A percentile compares a stretch with the other conserved stretches of the same genome.
phyloP scores from a whole-genome alignment of 345 rosid genomes.

The Leavenworthia alabamica region DNA sequence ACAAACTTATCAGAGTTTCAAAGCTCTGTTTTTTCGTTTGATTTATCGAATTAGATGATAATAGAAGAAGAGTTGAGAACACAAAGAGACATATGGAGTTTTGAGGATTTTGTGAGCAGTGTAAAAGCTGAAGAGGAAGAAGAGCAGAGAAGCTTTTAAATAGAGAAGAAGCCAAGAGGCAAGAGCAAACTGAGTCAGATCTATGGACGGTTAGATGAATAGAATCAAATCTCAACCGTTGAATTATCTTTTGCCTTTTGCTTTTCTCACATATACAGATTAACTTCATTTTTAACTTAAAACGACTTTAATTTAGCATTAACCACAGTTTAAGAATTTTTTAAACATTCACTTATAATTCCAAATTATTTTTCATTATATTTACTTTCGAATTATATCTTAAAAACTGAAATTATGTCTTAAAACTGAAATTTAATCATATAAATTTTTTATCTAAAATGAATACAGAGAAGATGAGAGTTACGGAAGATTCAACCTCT shows the following conservation, averaged over 20 bases:
- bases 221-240: constrained; percentile 16
- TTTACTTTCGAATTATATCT: neutral
- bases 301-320: constrained; percentile 3
- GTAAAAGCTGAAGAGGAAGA: constrained; percentile 13
- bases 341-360: neutral
- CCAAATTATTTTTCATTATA: neutral
- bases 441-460: neutral
- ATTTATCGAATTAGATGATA: neutral
- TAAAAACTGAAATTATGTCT: neutral
- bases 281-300: constrained; percentile 1
- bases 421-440: neutral
- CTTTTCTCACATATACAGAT: constrained; percentile 8
- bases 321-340: neutral
- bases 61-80: neutral
- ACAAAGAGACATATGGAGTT: neutral
- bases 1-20: neutral
- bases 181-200: constrained; percentile 15
- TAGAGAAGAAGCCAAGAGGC: no score
- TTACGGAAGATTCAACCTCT: neutral
- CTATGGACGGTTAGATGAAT: constrained; percentile 13
- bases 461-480: constrained; percentile 17
- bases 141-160: no score
- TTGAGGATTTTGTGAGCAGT: constrained; percentile 12
- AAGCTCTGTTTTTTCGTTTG: constrained; percentile 2
- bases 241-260: constrained; percentile 1